phyloP scores from a whole-genome alignment of 2,329 filamentous ascomycete genomes.

The Zymoseptoria ardabiliae region DNA sequence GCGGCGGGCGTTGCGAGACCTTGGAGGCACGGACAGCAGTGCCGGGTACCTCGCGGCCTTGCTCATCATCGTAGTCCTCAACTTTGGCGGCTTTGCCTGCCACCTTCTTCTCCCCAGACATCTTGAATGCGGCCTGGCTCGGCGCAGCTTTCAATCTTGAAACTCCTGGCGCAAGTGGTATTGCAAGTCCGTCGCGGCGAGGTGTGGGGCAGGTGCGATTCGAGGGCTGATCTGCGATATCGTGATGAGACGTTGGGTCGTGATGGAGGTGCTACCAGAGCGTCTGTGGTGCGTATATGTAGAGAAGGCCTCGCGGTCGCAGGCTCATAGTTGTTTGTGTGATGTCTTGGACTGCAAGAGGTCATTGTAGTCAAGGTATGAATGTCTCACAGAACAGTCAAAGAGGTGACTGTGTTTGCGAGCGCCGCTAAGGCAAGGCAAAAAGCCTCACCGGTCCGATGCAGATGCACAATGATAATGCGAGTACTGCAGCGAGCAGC shows the following conservation, averaged over 20 bases:
- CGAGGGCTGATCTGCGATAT: background rate
- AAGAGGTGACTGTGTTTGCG: background rate
- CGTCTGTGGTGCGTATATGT: background rate
- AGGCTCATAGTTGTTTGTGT: background rate
- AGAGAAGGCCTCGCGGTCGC: background rate
- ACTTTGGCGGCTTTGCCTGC: slow-evolving; percentile 17
- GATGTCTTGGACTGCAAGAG: background rate
- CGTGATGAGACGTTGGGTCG: background rate
- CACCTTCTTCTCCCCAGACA: background rate
- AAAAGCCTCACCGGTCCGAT: background rate
- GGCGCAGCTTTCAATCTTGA: background rate
- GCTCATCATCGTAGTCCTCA: slow-evolving; percentile 39
- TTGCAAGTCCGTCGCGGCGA: background rate
- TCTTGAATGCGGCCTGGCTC: background rate
- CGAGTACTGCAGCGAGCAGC: background rate
- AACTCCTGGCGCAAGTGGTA: background rate
- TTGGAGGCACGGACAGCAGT: slow-evolving; percentile 42
- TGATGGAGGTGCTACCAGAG: background rate
- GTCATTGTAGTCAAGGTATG: background rate
- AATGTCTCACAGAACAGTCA: background rate
- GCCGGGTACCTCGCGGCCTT: slow-evolving; percentile 36
- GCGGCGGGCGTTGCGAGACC: slow-evolving; percentile 30
- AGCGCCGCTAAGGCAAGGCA: background rate
- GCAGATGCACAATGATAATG: background rate
- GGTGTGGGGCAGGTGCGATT: background rate